These are phyloP conservation scores for Petunia axillaris DNA, from an alignment of 257 asterid genomes.

Conservation along the genomic window DNA sequence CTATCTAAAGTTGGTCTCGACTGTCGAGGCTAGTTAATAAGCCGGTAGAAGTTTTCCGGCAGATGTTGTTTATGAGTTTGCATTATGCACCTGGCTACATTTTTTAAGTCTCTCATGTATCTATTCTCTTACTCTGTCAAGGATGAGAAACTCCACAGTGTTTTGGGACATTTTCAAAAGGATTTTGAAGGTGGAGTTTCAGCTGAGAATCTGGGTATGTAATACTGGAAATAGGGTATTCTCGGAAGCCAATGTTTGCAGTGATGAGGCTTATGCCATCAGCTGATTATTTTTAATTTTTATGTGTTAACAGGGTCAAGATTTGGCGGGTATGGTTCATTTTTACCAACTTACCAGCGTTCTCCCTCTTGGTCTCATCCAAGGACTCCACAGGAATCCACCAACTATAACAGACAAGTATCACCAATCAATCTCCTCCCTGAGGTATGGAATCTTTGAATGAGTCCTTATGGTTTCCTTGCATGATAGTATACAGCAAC, in stretches of 20 bases:
- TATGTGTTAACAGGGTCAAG: slow-evolving; percentile 74
- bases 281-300: slow-evolving; percentile 43
- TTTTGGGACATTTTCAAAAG: slow-evolving; percentile 92
- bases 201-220: slow-evolving; percentile 96
- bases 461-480: slow-evolving; percentile 9
- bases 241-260: slow-evolving; percentile 24
- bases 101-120: slow-evolving; percentile 34
- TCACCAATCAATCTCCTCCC: slow-evolving; percentile 61
- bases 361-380: slow-evolving; percentile 76
- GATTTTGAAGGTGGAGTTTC: slow-evolving; percentile 98
- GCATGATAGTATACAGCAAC: slow-evolving; percentile 13
- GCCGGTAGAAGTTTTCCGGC: slow-evolving; percentile 16
- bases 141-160: slow-evolving; percentile 87
- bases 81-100: background rate
- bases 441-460: slow-evolving; percentile 57
- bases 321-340: slow-evolving; percentile 97
- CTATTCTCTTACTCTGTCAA: slow-evolving; percentile 42
- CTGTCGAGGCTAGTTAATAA: slow-evolving; percentile 27
- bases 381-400: slow-evolving; percentile 61
- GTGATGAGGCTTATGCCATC: slow-evolving; percentile 35
- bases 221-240: slow-evolving; percentile 34
- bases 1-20: background rate
- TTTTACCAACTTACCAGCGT: slow-evolving; percentile 84
- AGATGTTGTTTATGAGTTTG: slow-evolving; percentile 14
- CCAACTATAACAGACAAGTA: slow-evolving; percentile 43